These are phyloP conservation scores for Pelagophyceae sp. DNA, from an alignment of 352 stramenopile species.

Conservation along the genomic window DNA sequence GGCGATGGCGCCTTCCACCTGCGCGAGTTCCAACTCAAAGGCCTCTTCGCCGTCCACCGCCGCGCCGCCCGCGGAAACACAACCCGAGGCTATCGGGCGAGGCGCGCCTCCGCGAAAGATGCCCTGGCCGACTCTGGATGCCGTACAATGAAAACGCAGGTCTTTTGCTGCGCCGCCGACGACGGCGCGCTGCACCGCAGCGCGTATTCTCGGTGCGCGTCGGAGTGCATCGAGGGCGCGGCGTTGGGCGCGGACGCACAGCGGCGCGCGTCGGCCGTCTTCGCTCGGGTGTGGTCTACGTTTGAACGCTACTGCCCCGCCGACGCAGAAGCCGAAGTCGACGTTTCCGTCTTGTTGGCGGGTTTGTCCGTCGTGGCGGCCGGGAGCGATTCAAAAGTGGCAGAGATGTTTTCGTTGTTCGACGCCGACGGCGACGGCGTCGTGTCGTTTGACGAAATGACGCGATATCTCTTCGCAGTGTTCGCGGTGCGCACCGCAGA, in stretches of 20 bases:
- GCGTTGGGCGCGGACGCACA: no score
- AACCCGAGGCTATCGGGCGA: no score
- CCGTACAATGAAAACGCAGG: not conserved
- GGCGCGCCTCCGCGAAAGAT: no score
- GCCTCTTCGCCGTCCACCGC: no score
- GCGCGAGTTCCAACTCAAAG: no score
- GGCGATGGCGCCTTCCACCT: no score
- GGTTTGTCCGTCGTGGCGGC: not conserved
- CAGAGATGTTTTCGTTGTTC: not conserved
- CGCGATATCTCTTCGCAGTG: not conserved
- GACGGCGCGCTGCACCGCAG: not conserved
- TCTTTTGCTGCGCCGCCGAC: not conserved
- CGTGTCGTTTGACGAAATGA: not conserved
- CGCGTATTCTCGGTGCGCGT: not conserved
- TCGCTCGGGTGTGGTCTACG: not conserved
- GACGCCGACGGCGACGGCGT: not conserved
- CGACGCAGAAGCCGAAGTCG: not conserved
- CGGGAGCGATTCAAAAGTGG: not conserved
- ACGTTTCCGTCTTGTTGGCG: not conserved
- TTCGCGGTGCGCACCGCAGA: no score
- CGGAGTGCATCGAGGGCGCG: not conserved
- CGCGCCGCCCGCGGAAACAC: no score
- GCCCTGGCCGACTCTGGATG: no score
- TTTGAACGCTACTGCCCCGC: not conserved
- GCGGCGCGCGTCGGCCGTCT: not conserved